phyloP scores from a whole-genome alignment of 176 grass and related monocot genomes.

The Triticum aestivum region DNA sequence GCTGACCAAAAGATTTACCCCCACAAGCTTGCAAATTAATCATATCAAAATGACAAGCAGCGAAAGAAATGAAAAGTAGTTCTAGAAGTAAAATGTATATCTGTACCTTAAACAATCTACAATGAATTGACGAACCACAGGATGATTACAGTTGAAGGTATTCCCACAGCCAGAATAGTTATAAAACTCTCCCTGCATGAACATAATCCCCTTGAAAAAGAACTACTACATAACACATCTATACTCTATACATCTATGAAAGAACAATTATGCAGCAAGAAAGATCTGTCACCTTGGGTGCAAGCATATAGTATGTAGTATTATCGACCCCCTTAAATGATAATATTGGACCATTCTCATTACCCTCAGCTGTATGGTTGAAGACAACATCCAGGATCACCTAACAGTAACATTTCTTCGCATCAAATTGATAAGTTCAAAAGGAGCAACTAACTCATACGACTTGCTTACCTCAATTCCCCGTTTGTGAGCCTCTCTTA shows the following conservation, averaged over 20 bases:
- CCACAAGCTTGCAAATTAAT: background rate
- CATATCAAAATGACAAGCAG: background rate
- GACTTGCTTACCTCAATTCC: constrained; percentile 81
- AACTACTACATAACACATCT: constrained; percentile 17
- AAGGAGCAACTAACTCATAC: background rate
- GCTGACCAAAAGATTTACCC: background rate
- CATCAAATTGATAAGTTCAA: constrained; percentile 28
- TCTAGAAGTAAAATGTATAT: background rate
- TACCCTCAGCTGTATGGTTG: constrained; percentile 99
- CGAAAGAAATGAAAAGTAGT: background rate
- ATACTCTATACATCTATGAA: constrained; percentile 12
- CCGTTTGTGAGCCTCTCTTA: constrained; percentile 86
- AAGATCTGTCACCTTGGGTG: constrained; percentile 63
- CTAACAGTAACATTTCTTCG: constrained; percentile 36
- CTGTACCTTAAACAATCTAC: constrained; percentile 93
- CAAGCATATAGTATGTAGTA: constrained; percentile 98
- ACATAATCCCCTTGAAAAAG: constrained; percentile 23
- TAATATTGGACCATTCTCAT: constrained; percentile 91
- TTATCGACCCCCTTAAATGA: constrained; percentile 98
- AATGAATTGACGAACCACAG: constrained; percentile 88
- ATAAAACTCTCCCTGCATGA: constrained; percentile 90
- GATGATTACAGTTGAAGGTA: constrained; percentile 99
- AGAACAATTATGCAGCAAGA: background rate
- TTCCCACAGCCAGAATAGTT: constrained; percentile 98
- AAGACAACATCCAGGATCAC: constrained; percentile 96